Evolutionary conservation across 345 rosid species (phyloP), one percentile per base, ranked within the genome.

Genomic region (Orychophragmus violaceus): DNA sequence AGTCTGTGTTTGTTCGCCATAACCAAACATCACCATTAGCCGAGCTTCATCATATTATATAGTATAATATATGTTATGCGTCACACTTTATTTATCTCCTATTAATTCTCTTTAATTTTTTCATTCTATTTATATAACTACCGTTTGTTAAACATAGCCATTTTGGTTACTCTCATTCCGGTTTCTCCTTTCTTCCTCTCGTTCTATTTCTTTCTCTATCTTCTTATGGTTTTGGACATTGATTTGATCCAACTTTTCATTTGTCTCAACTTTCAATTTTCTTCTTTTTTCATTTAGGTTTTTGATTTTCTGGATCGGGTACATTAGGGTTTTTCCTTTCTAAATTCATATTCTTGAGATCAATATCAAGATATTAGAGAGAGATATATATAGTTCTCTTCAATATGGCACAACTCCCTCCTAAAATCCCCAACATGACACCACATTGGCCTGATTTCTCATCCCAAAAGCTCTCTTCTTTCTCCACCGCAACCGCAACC

Each of bases 371-470:
- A n/a, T 52, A 1, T 51, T 21, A 23, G 23, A 30, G 17, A 42
- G 23, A 35, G 17, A 54, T 19, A 35, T 10, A 18, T 28, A 52
- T n/a, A 23, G 7, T 48, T 30, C 3, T 14, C 30, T 33, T 17
- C 56, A 51, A 87, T n/a, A n/a, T 89, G 98, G 95, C 96, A 59
- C 96, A 92, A 66, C 77, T 92, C 70, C 98, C 98, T 50, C 98
- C 98, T 2, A 92, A 92, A 77, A 83, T 89, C 81, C 98, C 95
- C 2, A 87, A 74, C 79, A 75, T 84, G 83, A 35, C 90, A 4
- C 74, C 71, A 68, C 78, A 75, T 74, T 91, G 98, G 98, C 85
- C 90, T 3, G 95, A 85, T 30, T 82, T 85, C 53, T 32, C 78
- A n/a, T 55, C 70, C 41, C 86, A 83, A 46, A 82, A 70, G 27